Conservation (phyloP, 2,329 filamentous ascomycete species). For the Fusarium falciforme region DNA sequence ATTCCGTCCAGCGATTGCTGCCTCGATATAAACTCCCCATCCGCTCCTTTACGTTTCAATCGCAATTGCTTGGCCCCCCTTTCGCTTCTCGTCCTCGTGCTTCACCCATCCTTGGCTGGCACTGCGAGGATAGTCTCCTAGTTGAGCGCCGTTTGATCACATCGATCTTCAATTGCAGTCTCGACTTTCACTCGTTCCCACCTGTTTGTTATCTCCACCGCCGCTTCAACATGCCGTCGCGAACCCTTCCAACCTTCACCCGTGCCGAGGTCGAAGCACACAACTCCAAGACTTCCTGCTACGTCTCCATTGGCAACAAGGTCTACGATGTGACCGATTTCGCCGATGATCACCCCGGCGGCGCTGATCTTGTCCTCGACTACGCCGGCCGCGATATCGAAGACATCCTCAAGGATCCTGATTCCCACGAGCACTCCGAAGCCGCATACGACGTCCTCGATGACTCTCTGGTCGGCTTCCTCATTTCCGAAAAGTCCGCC, state of each 20-base stretch:
- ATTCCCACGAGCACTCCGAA: constrained; percentile 88
- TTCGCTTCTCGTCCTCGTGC: constrained; percentile 8
- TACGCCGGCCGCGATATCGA: constrained; percentile 90
- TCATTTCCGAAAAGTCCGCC: constrained; percentile 69
- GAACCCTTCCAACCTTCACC: constrained; percentile 85
- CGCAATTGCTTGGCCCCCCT: not conserved
- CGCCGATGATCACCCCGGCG: constrained; percentile 89
- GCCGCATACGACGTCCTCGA: constrained; percentile 96
- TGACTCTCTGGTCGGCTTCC: constrained; percentile 85
- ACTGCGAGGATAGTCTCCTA: constrained; percentile 16
- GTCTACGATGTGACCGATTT: constrained; percentile 97
- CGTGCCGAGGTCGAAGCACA: constrained; percentile 84
- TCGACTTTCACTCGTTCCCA: constrained; percentile 7
- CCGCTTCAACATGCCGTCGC: constrained; percentile 74
- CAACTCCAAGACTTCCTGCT: constrained; percentile 85
- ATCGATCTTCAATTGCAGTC: constrained; percentile 11
- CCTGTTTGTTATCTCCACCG: constrained; percentile 1
- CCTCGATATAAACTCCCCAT: constrained; percentile 28
- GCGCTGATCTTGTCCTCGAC: constrained; percentile 86
- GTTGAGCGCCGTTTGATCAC: constrained; percentile 18
- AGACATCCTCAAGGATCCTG: constrained; percentile 82
- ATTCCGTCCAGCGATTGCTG: constrained; percentile 2
- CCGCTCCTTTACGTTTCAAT: constrained; percentile 20
- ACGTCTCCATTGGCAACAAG: constrained; percentile 88
- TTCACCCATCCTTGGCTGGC: constrained; percentile 4